Conservation (phyloP, 257 asterid species). For the Paraleonurus japonicus region DNA sequence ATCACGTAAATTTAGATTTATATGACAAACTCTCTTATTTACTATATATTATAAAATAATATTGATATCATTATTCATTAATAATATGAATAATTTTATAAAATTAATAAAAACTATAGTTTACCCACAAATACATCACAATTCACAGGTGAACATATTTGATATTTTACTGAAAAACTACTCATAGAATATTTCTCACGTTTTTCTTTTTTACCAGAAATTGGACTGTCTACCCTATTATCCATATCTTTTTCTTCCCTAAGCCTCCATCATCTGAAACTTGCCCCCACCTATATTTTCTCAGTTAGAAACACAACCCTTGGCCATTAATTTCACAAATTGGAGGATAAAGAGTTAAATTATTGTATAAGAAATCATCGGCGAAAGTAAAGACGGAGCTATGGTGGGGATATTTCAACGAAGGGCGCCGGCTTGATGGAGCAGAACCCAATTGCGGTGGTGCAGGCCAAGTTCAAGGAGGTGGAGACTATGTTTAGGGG, state of each 20-base stretch:
- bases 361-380: not conserved
- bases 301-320: not conserved
- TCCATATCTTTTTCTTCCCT: constrained; percentile 24
- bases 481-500: constrained; percentile 45
- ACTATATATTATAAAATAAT: too few relatives aligned
- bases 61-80: too few relatives aligned
- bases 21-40: too few relatives aligned
- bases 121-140: too few relatives aligned
- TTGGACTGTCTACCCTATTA: constrained; percentile 15
- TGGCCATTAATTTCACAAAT: constrained; percentile 1
- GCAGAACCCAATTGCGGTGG: constrained; percentile 58
- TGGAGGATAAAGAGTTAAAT: not conserved
- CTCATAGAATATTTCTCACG: too few relatives aligned
- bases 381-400: constrained; percentile 27
- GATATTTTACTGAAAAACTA: too few relatives aligned
- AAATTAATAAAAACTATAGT: too few relatives aligned
- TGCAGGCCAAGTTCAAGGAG: constrained; percentile 65
- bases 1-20: too few relatives aligned
- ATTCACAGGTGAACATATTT: too few relatives aligned
- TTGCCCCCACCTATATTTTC: not conserved
- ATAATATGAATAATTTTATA: too few relatives aligned
- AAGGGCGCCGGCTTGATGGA: constrained; percentile 23
- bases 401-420: constrained; percentile 37
- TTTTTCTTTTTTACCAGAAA: not conserved
- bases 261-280: not conserved